Evolutionary conservation across 108 stramenopile species (phyloP), one percentile per base, ranked within the genome.

Genomic region (Skeletonema menzelii): DNA sequence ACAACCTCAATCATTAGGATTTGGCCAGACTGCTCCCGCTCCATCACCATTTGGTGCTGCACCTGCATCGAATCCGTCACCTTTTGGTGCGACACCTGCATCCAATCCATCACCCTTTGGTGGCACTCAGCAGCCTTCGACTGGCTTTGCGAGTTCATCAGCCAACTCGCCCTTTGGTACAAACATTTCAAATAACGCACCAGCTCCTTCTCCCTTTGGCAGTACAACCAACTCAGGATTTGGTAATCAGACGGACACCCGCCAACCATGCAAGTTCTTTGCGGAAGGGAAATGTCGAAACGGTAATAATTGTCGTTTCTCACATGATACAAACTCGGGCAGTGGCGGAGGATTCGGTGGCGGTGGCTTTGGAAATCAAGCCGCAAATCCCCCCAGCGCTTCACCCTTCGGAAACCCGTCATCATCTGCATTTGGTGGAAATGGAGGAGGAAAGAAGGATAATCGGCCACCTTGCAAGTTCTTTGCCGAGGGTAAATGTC

Each of bases 1-100:
- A 14, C 38, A 40, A 40, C 38, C 38, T 14, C 38, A 40, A 35
- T 31, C 22, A 26, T 66, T 19, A 3, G 42, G 46, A 2, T 42
- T 42, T 42, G 40, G 40, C 2, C 40, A 15, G 15, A 2, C 35
- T 69, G 61, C 69, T 20, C 59, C 69, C 8, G 38, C 70, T 75
- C 7, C 60, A 65, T 59, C 35, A 14, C 73, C 77, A 40, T 80
- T 73, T 44, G 72, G 83, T 37, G 59, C 62, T 27, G 17, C 20
- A 14, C 26, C 35, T 59, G 61, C 69, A 19, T 66, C 69, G 11
- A 57, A 75, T 70, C 19, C 60, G 49, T 59, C 35, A 27, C 73
- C 77, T 47, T 80, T 73, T 35, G 72, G 83, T 57, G 59, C 62
- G 30, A 26, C 31, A 30, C 26, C 35, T 69, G 66, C 69, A 53